phyloP scores from a whole-genome alignment of 2,329 filamentous ascomycete species.

The Colletotrichum brevisporum region DNA sequence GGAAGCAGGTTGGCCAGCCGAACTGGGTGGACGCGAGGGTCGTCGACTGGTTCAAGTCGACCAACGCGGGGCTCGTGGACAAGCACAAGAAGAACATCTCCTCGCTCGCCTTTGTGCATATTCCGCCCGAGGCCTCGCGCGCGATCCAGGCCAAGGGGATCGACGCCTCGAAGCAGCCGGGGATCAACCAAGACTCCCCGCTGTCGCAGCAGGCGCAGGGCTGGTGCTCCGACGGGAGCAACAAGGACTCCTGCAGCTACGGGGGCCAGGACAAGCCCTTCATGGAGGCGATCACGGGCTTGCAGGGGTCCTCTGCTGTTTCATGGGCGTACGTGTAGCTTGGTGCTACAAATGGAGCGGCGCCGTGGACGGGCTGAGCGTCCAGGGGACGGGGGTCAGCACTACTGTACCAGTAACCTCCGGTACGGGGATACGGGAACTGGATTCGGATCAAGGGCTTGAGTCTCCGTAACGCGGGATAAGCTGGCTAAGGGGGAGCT shows the following conservation, averaged over 20 bases:
- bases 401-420: no score
- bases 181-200: slow-evolving; percentile 59
- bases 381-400: slow-evolving; percentile 69
- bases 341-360: slow-evolving; percentile 69
- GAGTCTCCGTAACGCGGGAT: slow-evolving; percentile 64
- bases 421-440: slow-evolving; percentile 78
- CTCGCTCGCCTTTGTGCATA: slow-evolving; percentile 64
- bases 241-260: slow-evolving; percentile 55
- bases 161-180: slow-evolving; percentile 55
- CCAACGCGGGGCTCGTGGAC: slow-evolving; percentile 48
- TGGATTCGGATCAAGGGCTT: slow-evolving; percentile 74
- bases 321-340: no score
- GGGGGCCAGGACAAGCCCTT: slow-evolving; percentile 71
- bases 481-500: slow-evolving; percentile 57
- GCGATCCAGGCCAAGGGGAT: slow-evolving; percentile 56
- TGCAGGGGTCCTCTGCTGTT: no score
- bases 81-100: slow-evolving; percentile 55
- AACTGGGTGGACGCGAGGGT: slow-evolving; percentile 62
- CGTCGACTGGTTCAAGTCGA: slow-evolving; percentile 60
- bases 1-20: slow-evolving; percentile 51
- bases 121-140: slow-evolving; percentile 60
- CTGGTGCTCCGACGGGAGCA: slow-evolving; percentile 58
- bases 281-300: slow-evolving; percentile 72
- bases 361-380: slow-evolving; percentile 49
- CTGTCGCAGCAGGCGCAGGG: slow-evolving; percentile 59